Percentiles rank a stretch among this genome's conserved stretches.
These are phyloP conservation scores for Styphnolobium japonicum DNA, from an alignment of 306 rosid genomes.

Conservation along the genomic window DNA sequence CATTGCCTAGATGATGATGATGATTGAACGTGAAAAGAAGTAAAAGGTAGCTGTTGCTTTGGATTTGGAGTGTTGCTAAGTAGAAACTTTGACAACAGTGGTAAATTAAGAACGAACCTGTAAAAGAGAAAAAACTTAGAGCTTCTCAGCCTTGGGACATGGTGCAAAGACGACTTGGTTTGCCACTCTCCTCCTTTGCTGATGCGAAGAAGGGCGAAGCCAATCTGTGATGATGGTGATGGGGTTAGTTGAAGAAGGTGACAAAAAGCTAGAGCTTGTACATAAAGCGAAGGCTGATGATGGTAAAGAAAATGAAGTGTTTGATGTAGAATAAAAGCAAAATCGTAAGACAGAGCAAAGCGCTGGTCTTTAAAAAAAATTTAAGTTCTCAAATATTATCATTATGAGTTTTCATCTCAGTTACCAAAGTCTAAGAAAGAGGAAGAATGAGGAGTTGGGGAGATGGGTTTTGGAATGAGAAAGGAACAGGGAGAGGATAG, in stretches of 20 bases:
- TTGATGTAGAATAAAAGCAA: slow-evolving; percentile 28
- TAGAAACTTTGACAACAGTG: no score
- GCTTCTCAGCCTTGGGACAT: slow-evolving; percentile 46
- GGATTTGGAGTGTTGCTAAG: no score
- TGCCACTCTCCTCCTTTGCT: slow-evolving; percentile 49
- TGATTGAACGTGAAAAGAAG: slow-evolving; percentile 2
- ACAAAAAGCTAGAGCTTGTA: slow-evolving; percentile 49
- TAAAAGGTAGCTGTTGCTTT: background rate
- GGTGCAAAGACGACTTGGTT: slow-evolving; percentile 56
- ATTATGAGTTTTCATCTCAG: no score
- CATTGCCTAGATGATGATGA: slow-evolving; percentile 44
- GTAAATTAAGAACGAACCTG: slow-evolving; percentile 44
- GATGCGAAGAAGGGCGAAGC: slow-evolving; percentile 76
- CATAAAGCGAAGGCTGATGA: slow-evolving; percentile 59
- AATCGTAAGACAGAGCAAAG: slow-evolving; percentile 51
- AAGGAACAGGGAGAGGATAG: no score
- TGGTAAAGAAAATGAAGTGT: slow-evolving; percentile 29
- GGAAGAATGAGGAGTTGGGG: no score
- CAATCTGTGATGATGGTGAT: slow-evolving; percentile 26
- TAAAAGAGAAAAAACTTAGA: slow-evolving; percentile 23
- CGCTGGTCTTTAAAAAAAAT: no score
- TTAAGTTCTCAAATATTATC: no score
- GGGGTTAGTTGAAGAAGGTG: slow-evolving; percentile 38
- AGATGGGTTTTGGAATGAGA: no score
- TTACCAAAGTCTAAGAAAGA: no score